These are phyloP conservation scores for Phaseolus lunatus DNA, from an alignment of 306 rosid species.

Conservation along the genomic window DNA sequence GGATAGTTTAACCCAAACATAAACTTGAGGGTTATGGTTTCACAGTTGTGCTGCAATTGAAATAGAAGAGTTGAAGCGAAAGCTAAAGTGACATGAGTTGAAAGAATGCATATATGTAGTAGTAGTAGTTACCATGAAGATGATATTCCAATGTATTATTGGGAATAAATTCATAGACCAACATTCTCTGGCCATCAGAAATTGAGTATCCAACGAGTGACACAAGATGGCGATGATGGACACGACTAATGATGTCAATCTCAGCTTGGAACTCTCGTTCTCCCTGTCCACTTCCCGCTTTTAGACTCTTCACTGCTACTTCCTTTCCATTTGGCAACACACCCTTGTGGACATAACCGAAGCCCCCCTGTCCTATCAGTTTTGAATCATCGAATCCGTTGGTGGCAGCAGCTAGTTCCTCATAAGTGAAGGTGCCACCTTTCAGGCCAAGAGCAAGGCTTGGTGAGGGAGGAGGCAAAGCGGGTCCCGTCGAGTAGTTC, in stretches of 20 bases:
- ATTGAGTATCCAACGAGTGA: constrained; percentile 82
- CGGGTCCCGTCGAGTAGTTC: constrained; percentile 50
- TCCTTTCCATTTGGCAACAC: constrained; percentile 77
- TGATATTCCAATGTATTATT: constrained; percentile 70
- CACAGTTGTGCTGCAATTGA: background rate
- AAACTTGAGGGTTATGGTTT: background rate
- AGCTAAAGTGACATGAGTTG: background rate
- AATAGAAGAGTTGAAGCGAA: too few relatives aligned
- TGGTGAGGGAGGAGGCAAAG: constrained; percentile 86
- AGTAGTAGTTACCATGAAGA: constrained; percentile 58
- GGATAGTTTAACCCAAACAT: background rate
- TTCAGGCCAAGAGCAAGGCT: constrained; percentile 63
- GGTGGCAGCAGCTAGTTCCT: constrained; percentile 81
- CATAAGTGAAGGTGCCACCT: constrained; percentile 76
- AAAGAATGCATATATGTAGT: background rate
- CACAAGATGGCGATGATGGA: constrained; percentile 87
- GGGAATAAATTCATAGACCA: constrained; percentile 81
- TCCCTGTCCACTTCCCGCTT: constrained; percentile 78
- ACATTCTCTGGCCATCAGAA: constrained; percentile 76
- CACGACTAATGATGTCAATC: constrained; percentile 86
- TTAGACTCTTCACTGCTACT: constrained; percentile 85
- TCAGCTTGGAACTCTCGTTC: constrained; percentile 89
- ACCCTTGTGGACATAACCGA: constrained; percentile 90
- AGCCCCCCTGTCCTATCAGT: constrained; percentile 88
- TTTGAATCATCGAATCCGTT: constrained; percentile 58